A percentile compares a stretch with the other conserved stretches of the same genome.
phyloP scores from a whole-genome alignment of 805 yeast genomes.

The Cyberlindnera xylosilytica region DNA sequence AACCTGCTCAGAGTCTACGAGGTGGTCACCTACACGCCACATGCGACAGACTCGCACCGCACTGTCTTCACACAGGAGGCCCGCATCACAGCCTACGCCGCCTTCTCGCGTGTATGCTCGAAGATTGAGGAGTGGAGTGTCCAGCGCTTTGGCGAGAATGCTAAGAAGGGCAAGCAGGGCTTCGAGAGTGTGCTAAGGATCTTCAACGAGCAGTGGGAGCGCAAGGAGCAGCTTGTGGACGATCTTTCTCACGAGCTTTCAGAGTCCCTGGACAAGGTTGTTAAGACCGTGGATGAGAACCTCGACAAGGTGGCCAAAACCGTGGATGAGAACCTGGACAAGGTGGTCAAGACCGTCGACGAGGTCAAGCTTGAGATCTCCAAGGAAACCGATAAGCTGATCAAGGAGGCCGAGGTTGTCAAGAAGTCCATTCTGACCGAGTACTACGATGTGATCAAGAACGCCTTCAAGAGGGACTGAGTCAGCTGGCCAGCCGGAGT shows the following conservation, averaged over 20 bases:
- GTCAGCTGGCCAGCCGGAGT: not conserved
- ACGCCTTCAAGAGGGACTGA: conserved; percentile 22
- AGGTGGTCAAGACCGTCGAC: conserved; percentile 30
- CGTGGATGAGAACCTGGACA: conserved; percentile 35
- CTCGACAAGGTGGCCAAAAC: conserved; percentile 36
- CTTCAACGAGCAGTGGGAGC: conserved; percentile 38
- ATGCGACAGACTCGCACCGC: conserved; percentile 46
- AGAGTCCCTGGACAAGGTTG: conserved; percentile 30
- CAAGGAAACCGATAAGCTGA: too few relatives aligned
- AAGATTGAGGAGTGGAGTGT: conserved; percentile 91
- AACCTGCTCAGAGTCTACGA: conserved; percentile 77
- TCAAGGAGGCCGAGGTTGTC: conserved; percentile 12
- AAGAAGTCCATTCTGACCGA: conserved; percentile 21
- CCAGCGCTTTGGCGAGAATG: conserved; percentile 85
- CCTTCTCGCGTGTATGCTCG: conserved; percentile 66
- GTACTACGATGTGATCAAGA: conserved; percentile 24
- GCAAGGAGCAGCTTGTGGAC: conserved; percentile 28
- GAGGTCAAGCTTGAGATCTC: too few relatives aligned
- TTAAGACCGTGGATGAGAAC: conserved; percentile 29
- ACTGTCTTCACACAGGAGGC: conserved; percentile 82
- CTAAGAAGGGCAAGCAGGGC: conserved; percentile 75
- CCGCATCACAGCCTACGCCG: conserved; percentile 80
- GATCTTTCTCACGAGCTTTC: conserved; percentile 21
- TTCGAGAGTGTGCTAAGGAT: conserved; percentile 74
- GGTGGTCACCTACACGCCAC: conserved; percentile 79